These are phyloP conservation scores for Macrolepiota albuminosa DNA, from an alignment of 768 basidiomycete genomes.

Conservation along the genomic window DNA sequence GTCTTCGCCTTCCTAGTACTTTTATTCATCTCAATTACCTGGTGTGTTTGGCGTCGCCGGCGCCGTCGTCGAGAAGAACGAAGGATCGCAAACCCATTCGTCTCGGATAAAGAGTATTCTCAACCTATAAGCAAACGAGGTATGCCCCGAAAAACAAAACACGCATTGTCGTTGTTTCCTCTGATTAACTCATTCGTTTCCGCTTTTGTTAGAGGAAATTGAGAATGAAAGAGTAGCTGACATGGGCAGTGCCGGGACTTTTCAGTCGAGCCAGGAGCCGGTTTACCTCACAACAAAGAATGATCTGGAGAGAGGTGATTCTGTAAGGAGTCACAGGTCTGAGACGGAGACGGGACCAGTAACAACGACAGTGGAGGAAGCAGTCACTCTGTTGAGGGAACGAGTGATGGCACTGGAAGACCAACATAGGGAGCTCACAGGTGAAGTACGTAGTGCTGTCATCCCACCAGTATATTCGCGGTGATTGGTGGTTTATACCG, in stretches of 20 bases:
- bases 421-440: neutral
- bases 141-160: neutral
- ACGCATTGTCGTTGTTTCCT: no score
- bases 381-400: neutral
- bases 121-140: neutral
- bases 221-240: neutral
- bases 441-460: neutral
- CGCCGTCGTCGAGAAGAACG: neutral
- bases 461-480: neutral
- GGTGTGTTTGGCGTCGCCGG: neutral
- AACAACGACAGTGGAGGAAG: neutral
- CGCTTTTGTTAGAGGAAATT: neutral
- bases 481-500: neutral
- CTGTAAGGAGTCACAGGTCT: neutral
- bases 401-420: neutral
- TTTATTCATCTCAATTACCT: neutral
- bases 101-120: neutral
- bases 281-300: neutral
- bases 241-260: neutral
- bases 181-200: no score
- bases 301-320: neutral
- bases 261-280: neutral
- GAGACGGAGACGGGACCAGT: no score
- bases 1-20: neutral
- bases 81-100: neutral